Evolutionary conservation across 2,329 filamentous ascomycete genomes (phyloP), one percentile per base, ranked within the genome.

Genomic region (Ophidiomyces ophidiicola): DNA sequence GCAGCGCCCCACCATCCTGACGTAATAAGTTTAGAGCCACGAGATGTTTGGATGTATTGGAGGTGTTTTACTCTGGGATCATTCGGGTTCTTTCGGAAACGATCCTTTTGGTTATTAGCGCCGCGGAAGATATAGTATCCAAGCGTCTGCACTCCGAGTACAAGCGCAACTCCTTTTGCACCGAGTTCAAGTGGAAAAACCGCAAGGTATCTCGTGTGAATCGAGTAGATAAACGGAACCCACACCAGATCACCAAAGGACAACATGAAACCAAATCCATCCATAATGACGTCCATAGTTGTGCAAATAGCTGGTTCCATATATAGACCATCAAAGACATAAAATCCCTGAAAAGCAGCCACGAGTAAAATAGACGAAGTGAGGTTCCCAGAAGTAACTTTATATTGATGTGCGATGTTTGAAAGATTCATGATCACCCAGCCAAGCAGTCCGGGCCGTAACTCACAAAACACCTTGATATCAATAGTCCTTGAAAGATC

Each of bases 211-310:
- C 83, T 77, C 5, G 81, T 77, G 61, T 93, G 87, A 25, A 84
- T 68, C 14, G 77, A 82, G 69, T 94, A 94, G 44, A 84, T 70
- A 57, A 93, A 93, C 0, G 88, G 88, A 3, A 94, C 73, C 88
- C 88, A 94, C 45, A 81, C 82, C 4, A 94, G 69, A 53, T 94
- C 88, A 41, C 86, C 88, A 56, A 94, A 94, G 2, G 83, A 70
- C 24, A 96, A 71, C 88, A 94, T 94, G 66, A 85, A 85, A 36
- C 88, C 88, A 51, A 94, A 94, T 4, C 88, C 88, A 52, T 96
- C 88, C 32, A 79, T 83, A 36, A 81, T 93, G 48, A 94, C 81
- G 56, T 96, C 88, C 64, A 94, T 94, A 18, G 86, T 94, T 1
- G 87, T 94, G 48, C 94, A 66, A 46, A 94, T 82, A 1, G 85